Evolutionary conservation across 768 basidiomycete species (phyloP).

Genomic region (Basidioascus undulatus): DNA sequence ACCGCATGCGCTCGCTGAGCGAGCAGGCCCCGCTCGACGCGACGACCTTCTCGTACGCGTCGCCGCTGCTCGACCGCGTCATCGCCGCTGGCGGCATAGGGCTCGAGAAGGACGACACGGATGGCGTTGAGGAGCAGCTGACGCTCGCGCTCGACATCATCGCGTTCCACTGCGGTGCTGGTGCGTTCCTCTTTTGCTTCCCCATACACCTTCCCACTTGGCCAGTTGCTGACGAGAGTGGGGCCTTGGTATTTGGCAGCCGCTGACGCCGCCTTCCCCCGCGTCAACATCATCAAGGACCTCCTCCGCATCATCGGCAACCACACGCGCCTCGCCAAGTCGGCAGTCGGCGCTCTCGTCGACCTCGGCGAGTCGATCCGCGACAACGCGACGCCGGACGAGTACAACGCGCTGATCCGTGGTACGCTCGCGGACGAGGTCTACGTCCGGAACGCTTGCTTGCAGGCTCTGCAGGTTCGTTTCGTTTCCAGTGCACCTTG

Average conservation of each 20-base stretch:
- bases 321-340: conserved; percentile 60
- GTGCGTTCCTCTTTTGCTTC: conserved; percentile 13
- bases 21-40: conserved; percentile 64
- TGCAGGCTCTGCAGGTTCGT: conserved; percentile 69
- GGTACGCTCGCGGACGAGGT: conserved; percentile 69
- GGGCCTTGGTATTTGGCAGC: conserved; percentile 24
- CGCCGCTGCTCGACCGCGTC: conserved; percentile 47
- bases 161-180: conserved; percentile 28
- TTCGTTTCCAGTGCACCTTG: background rate
- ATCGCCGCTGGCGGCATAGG: conserved; percentile 42
- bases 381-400: conserved; percentile 34
- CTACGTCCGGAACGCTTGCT: conserved; percentile 60
- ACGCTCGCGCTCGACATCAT: conserved; percentile 44
- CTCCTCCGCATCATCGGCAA: conserved; percentile 47
- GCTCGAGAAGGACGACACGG: conserved; percentile 31
- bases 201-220: background rate
- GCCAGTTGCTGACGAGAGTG: too few relatives aligned
- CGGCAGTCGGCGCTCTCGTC: conserved; percentile 53
- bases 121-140: conserved; percentile 59
- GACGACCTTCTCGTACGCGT: conserved; percentile 59
- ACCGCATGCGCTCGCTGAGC: conserved; percentile 53
- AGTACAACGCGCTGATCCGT: conserved; percentile 38
- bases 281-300: conserved; percentile 37
- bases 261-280: conserved; percentile 44
- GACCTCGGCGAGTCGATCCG: conserved; percentile 55